Conservation (phyloP, 2,329 filamentous ascomycete genomes). For the Aspergillus awamori region DNA sequence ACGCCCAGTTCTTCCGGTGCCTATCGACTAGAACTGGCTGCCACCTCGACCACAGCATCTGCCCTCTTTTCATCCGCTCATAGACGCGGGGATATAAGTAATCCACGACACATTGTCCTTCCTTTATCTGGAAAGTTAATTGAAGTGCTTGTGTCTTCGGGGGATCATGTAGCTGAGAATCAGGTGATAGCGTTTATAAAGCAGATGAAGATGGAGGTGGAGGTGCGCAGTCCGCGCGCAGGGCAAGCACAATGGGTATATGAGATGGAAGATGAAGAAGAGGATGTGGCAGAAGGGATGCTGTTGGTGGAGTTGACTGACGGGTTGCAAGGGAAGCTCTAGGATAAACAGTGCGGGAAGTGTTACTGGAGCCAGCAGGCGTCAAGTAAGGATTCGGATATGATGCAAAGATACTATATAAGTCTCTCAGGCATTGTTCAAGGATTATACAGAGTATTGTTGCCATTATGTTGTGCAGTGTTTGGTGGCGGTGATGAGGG, state of each 20-base stretch:
- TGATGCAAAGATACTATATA: not conserved
- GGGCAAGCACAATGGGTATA: constrained; percentile 56
- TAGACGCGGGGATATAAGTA: constrained; percentile 52
- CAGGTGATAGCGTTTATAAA: constrained; percentile 62
- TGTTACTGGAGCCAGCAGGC: too few species aligned
- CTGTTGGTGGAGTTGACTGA: constrained; percentile 54
- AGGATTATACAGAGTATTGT: not conserved
- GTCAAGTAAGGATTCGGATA: too few species aligned
- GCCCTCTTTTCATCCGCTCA: constrained; percentile 47
- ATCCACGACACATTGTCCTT: constrained; percentile 57
- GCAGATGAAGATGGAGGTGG: constrained; percentile 73
- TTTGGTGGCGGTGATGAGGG: not conserved
- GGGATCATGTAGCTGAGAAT: constrained; percentile 53
- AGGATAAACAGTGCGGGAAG: not conserved
- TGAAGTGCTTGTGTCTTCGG: constrained; percentile 60
- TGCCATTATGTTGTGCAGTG: too few species aligned
- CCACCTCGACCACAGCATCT: constrained; percentile 50
- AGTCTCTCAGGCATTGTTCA: not conserved
- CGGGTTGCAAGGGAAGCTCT: constrained; percentile 36
- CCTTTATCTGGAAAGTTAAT: constrained; percentile 63
- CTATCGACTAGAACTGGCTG: constrained; percentile 52
- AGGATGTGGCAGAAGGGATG: constrained; percentile 59
- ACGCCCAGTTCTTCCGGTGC: constrained; percentile 39
- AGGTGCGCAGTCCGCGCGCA: constrained; percentile 55
- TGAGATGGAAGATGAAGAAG: constrained; percentile 54